These are phyloP conservation scores for Incumbomyces lentus DNA, from an alignment of 2,329 filamentous ascomycete genomes.

Conservation along the genomic window DNA sequence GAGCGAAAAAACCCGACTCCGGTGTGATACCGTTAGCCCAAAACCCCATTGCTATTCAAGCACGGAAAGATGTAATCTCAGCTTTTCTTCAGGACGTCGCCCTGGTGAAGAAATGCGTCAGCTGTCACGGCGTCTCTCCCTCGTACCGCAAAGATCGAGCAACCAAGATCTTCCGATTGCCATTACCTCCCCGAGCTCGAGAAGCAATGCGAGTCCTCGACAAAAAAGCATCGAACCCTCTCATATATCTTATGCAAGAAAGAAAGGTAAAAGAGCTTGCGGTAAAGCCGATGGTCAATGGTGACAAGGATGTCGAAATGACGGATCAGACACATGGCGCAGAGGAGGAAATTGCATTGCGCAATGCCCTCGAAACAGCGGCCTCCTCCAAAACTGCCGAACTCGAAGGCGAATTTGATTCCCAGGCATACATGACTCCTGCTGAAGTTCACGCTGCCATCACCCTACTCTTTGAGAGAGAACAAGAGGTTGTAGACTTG, in stretches of 20 bases:
- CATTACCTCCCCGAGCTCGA: slow-evolving; percentile 59
- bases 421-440: slow-evolving; percentile 68
- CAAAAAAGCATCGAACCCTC: slow-evolving; percentile 59
- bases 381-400: slow-evolving; percentile 20
- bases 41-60: slow-evolving; percentile 71
- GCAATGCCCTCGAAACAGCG: slow-evolving; percentile 32
- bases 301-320: slow-evolving; percentile 46
- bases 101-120: slow-evolving; percentile 58
- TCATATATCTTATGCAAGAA: slow-evolving; percentile 48
- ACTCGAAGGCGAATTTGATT: slow-evolving; percentile 32
- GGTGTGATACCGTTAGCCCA: slow-evolving; percentile 35
- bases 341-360: slow-evolving; percentile 47
- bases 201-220: slow-evolving; percentile 61
- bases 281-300: slow-evolving; percentile 17
- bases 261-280: slow-evolving; percentile 32
- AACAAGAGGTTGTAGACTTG: slow-evolving; percentile 72
- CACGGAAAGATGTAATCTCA: slow-evolving; percentile 65
- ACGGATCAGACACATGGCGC: slow-evolving; percentile 40
- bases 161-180: slow-evolving; percentile 87
- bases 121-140: slow-evolving; percentile 60
- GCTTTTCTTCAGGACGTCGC: slow-evolving; percentile 69
- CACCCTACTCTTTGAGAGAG: slow-evolving; percentile 70
- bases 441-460: slow-evolving; percentile 75
- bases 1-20: slow-evolving; percentile 29
- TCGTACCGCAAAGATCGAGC: slow-evolving; percentile 79